Percentiles rank a stretch among this genome's conserved stretches.
phyloP scores from a whole-genome alignment of 2,329 filamentous ascomycete genomes.

The Fusarium longipes region DNA sequence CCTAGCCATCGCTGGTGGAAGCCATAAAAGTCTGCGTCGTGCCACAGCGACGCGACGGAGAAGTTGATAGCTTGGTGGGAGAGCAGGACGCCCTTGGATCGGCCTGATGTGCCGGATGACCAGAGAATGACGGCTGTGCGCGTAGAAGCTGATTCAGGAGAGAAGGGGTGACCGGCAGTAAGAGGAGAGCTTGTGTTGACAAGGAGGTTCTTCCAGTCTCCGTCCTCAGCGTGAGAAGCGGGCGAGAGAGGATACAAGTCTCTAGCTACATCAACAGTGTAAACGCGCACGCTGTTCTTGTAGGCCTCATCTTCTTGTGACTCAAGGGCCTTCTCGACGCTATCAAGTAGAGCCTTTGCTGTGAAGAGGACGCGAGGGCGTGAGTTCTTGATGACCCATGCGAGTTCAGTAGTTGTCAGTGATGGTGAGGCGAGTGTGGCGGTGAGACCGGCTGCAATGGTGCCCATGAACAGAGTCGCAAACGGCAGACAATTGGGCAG shows the following conservation, averaged over 20 bases:
- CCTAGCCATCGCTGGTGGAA: conserved; percentile 61
- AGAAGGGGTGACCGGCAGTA: conserved; percentile 55
- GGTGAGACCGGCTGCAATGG: conserved; percentile 55
- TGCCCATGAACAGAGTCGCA: conserved; percentile 51
- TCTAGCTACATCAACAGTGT: conserved; percentile 59
- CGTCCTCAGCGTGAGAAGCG: conserved; percentile 28
- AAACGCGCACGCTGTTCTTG: conserved; percentile 65
- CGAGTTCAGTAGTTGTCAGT: conserved; percentile 54
- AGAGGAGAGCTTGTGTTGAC: conserved; percentile 59
- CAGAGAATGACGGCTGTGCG: conserved; percentile 66
- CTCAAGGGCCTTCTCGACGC: conserved; percentile 51
- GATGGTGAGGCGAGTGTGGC: conserved; percentile 55
- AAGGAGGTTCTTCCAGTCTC: conserved; percentile 72
- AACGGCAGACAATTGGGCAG: conserved; percentile 57
- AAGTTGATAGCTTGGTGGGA: conserved; percentile 74
- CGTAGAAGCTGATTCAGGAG: conserved; percentile 53
- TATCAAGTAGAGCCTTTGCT: conserved; percentile 46
- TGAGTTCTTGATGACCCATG: conserved; percentile 57
- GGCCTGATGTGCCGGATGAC: conserved; percentile 74
- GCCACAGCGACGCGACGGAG: conserved; percentile 61
- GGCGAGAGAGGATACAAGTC: conserved; percentile 51
- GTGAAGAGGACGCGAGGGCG: conserved; percentile 54
- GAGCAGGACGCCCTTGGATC: conserved; percentile 80
- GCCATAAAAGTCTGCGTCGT: conserved; percentile 60
- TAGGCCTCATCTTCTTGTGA: conserved; percentile 50